These are phyloP conservation scores for Plantago ovata DNA, from an alignment of 257 asterid genomes.

Conservation along the genomic window DNA sequence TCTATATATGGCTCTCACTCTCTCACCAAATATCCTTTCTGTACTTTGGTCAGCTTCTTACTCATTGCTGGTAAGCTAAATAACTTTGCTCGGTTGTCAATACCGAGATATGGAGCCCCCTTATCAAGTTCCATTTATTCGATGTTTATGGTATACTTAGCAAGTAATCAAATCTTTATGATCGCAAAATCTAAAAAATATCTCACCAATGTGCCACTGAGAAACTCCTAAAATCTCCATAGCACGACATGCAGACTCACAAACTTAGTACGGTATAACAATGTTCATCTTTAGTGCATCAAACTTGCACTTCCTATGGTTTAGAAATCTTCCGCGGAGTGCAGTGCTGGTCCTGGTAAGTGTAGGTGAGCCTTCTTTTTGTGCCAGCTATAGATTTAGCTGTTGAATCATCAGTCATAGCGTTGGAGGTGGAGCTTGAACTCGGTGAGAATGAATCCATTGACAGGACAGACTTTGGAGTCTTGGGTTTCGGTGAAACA, in stretches of 20 bases:
- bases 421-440: slow-evolving; percentile 23
- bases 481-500: slow-evolving; percentile 23
- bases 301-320: background rate
- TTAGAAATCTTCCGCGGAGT: slow-evolving; percentile 18
- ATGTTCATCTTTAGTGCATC: background rate
- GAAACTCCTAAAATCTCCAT: background rate
- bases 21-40: slow-evolving; percentile 22
- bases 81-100: slow-evolving; percentile 23
- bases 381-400: slow-evolving; percentile 17
- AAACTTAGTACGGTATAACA: slow-evolving; percentile 3
- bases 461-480: slow-evolving; percentile 28
- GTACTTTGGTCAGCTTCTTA: slow-evolving; percentile 24
- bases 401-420: slow-evolving; percentile 19
- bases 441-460: slow-evolving; percentile 13
- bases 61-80: slow-evolving; percentile 26
- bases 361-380: slow-evolving; percentile 26
- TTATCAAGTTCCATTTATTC: slow-evolving; percentile 23
- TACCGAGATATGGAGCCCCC: slow-evolving; percentile 18
- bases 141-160: slow-evolving; percentile 20
- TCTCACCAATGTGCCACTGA: background rate
- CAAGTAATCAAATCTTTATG: slow-evolving; percentile 20
- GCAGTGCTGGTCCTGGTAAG: slow-evolving; percentile 24
- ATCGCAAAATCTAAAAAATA: slow-evolving; percentile 3
- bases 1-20: slow-evolving; percentile 25
- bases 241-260: background rate